A percentile compares a stretch with the other conserved stretches of the same genome.
phyloP scores from a whole-genome alignment of 352 stramenopile species.

The Poterioochromonas sp. region DNA sequence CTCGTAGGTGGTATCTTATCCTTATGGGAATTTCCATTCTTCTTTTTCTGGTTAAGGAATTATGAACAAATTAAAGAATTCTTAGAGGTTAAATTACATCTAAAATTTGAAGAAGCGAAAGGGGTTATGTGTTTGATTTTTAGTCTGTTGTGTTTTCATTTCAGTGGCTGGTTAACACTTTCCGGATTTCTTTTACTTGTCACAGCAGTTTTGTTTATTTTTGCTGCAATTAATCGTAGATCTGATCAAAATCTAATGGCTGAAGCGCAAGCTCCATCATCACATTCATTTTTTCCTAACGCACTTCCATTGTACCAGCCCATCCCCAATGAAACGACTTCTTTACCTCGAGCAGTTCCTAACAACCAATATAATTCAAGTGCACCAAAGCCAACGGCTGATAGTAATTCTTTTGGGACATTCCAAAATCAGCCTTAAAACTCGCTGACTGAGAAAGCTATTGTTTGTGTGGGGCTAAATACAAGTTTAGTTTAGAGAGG shows the following conservation, averaged over 20 bases:
- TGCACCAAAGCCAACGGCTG: too few species aligned
- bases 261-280: neutral
- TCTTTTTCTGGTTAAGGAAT: neutral
- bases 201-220: conserved; percentile 15
- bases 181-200: neutral
- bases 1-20: neutral
- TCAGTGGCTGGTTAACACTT: neutral
- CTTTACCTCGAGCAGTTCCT: too few species aligned
- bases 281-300: neutral
- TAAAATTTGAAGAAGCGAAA: conserved; percentile 22
- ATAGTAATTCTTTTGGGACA: too few species aligned
- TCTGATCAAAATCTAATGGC: too few species aligned
- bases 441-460: too few species aligned
- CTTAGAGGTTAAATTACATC: neutral
- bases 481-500: too few species aligned
- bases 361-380: too few species aligned
- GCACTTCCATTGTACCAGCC: too few species aligned
- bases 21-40: conserved; percentile 18
- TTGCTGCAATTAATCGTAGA: conserved; percentile 22
- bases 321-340: too few species aligned
- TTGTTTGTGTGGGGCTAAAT: too few species aligned
- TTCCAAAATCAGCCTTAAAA: too few species aligned
- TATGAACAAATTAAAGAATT: neutral
- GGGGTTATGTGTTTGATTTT: neutral
- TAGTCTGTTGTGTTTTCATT: neutral